A percentile compares a stretch with the other conserved stretches of the same genome.
These are phyloP conservation scores for Pezicula carpinea DNA, from an alignment of 2,329 filamentous ascomycete genomes.

Conservation along the genomic window DNA sequence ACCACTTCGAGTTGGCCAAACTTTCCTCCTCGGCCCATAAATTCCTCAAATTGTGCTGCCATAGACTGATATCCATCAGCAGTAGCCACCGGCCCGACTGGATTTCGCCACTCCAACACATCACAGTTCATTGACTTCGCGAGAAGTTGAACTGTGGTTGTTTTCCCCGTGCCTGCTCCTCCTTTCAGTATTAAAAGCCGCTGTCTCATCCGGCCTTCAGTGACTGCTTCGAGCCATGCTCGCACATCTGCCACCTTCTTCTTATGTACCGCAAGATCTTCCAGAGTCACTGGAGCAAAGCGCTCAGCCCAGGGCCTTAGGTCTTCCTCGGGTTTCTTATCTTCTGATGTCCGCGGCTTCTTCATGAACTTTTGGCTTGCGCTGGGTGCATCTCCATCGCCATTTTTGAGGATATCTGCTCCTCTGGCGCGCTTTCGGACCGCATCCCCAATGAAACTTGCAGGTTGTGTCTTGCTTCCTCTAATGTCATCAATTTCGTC, in stretches of 20 bases:
- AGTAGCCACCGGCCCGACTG: slow-evolving; percentile 53
- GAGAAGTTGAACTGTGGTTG: slow-evolving; percentile 75
- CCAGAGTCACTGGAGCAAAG: slow-evolving; percentile 69
- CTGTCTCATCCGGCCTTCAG: slow-evolving; percentile 60
- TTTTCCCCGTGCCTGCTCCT: slow-evolving; percentile 88
- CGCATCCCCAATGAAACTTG: slow-evolving; percentile 52
- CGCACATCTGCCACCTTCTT: slow-evolving; percentile 86
- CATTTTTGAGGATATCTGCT: slow-evolving; percentile 23
- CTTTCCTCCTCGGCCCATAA: slow-evolving; percentile 74
- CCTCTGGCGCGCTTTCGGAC: slow-evolving; percentile 49
- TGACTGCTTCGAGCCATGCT: slow-evolving; percentile 73
- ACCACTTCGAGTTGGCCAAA: slow-evolving; percentile 65
- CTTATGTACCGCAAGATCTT: slow-evolving; percentile 91
- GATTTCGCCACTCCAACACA: slow-evolving; percentile 88
- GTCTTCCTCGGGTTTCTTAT: slow-evolving; percentile 43
- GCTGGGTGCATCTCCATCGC: slow-evolving; percentile 17
- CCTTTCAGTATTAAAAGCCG: slow-evolving; percentile 82
- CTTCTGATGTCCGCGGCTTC: slow-evolving; percentile 30
- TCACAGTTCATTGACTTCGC: slow-evolving; percentile 73
- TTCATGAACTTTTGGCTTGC: slow-evolving; percentile 47
- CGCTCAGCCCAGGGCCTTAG: slow-evolving; percentile 81
- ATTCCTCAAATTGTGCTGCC: slow-evolving; percentile 85
- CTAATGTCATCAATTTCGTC: slow-evolving; percentile 47
- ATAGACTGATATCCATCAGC: slow-evolving; percentile 63
- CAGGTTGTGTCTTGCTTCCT: slow-evolving; percentile 43